Conservation (phyloP, 768 basidiomycete genomes). For the Podaxis sp. region DNA sequence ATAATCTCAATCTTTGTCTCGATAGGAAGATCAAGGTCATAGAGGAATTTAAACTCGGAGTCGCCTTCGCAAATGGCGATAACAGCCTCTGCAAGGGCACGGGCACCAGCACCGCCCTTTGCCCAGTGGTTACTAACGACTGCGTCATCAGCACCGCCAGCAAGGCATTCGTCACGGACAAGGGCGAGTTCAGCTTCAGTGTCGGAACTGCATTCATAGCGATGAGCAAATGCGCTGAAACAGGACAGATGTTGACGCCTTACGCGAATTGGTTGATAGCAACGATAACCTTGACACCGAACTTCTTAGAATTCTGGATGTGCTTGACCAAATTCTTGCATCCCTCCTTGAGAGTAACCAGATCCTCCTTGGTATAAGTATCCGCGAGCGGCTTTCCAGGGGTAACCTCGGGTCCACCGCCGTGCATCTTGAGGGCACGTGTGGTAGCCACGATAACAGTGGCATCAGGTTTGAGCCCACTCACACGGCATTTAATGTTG, state of each 20-base stretch:
- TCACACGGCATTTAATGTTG: slow-evolving; percentile 97
- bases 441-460: slow-evolving; percentile 96
- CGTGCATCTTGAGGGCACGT: slow-evolving; percentile 98
- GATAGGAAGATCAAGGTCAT: slow-evolving; percentile 80
- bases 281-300: slow-evolving; percentile 94
- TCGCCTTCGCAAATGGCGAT: slow-evolving; percentile 79
- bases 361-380: slow-evolving; percentile 92
- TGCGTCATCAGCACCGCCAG: slow-evolving; percentile 90
- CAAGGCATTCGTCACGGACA: slow-evolving; percentile 74
- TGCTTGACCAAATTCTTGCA: slow-evolving; percentile 92
- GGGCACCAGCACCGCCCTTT: slow-evolving; percentile 88
- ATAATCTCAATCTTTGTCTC: slow-evolving; percentile 88
- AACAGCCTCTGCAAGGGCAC: slow-evolving; percentile 89
- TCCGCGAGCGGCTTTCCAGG: slow-evolving; percentile 93
- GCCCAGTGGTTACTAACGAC: slow-evolving; percentile 99
- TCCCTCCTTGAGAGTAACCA: slow-evolving; percentile 85
- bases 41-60: slow-evolving; percentile 90
- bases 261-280: slow-evolving; percentile 95
- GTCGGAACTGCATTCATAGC: slow-evolving; percentile 60
- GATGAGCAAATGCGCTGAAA: slow-evolving; percentile 4
- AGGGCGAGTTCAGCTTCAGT: slow-evolving; percentile 87
- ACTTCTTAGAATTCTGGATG: slow-evolving; percentile 93
- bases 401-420: slow-evolving; percentile 94
- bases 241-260: slow-evolving; percentile 29
- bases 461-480: slow-evolving; percentile 91